Evolutionary conservation across 2,329 filamentous ascomycete species (phyloP).

Genomic region (Pseudocercospora ulei): DNA sequence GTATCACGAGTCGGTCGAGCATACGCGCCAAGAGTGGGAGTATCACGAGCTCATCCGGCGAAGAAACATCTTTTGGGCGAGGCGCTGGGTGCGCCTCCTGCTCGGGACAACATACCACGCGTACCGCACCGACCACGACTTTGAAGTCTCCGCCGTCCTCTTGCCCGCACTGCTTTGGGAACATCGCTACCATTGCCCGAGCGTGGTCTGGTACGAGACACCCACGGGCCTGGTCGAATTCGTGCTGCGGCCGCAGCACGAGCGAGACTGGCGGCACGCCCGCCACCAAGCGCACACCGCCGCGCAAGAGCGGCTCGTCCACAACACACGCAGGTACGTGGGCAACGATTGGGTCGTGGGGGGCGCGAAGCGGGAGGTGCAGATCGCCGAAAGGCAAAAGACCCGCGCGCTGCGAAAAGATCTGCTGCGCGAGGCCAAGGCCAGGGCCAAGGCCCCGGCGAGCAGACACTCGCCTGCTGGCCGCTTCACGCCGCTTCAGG

Average conservation of each 20-base stretch:
- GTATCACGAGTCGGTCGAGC: constrained; percentile 11
- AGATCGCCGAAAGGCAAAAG: background rate
- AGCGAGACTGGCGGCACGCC: constrained; percentile 9
- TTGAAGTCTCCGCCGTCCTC: constrained; percentile 9
- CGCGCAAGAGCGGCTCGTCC: background rate
- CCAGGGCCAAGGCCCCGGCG: background rate
- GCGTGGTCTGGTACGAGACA: constrained; percentile 26
- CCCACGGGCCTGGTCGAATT: constrained; percentile 30
- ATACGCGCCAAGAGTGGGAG: constrained; percentile 20
- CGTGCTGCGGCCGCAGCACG: constrained; percentile 15
- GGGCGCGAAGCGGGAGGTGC: background rate
- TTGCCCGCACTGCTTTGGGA: constrained; percentile 27
- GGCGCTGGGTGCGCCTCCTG: constrained; percentile 28
- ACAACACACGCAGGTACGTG: constrained; percentile 9
- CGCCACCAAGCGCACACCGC: background rate
- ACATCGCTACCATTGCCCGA: constrained; percentile 23
- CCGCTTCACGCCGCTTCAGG: no score
- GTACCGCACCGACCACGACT: background rate
- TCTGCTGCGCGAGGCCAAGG: no score
- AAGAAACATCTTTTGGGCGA: constrained; percentile 23
- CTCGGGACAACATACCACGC: constrained; percentile 15
- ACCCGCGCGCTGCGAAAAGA: no score
- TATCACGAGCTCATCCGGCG: constrained; percentile 18
- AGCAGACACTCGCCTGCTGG: no score
- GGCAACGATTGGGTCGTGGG: constrained; percentile 10